Conservation (phyloP, 257 asterid genomes). For the Handroanthus guayacan region DNA sequence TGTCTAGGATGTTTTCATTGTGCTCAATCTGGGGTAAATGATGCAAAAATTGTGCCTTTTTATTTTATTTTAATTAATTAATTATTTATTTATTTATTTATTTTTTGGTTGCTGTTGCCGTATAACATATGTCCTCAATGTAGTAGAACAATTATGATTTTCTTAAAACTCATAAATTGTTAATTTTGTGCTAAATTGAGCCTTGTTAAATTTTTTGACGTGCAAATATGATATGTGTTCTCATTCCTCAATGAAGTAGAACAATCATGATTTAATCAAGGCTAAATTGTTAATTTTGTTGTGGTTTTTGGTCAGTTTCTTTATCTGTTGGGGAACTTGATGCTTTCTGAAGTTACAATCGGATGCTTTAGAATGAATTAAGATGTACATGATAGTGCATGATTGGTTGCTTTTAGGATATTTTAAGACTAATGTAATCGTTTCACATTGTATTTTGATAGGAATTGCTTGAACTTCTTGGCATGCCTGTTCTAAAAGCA, state of each 20-base stretch:
- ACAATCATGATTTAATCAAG: background rate
- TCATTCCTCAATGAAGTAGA: too few species aligned
- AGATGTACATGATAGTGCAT: background rate
- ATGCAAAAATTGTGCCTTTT: background rate
- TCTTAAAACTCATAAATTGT: background rate
- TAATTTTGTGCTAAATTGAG: background rate
- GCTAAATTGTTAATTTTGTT: background rate
- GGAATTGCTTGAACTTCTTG: conserved; percentile 93
- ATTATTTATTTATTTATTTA: too few species aligned
- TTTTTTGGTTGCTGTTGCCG: background rate
- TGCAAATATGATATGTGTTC: background rate
- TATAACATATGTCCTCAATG: background rate
- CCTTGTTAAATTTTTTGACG: background rate
- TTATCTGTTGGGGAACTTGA: conserved; percentile 6
- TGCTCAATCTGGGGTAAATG: background rate
- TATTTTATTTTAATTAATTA: too few species aligned
- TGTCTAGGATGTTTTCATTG: background rate
- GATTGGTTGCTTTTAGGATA: conserved; percentile 22
- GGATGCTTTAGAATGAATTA: background rate
- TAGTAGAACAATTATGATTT: background rate
- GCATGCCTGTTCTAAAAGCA: conserved; percentile 87
- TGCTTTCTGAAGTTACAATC: background rate
- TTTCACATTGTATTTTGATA: conserved; percentile 38
- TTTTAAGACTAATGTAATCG: conserved; percentile 25
- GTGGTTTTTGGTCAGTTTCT: background rate